Percentiles rank a stretch among this genome's conserved stretches.
phyloP scores from a whole-genome alignment of 305 asterid species.

The Fraxinus ornus region DNA sequence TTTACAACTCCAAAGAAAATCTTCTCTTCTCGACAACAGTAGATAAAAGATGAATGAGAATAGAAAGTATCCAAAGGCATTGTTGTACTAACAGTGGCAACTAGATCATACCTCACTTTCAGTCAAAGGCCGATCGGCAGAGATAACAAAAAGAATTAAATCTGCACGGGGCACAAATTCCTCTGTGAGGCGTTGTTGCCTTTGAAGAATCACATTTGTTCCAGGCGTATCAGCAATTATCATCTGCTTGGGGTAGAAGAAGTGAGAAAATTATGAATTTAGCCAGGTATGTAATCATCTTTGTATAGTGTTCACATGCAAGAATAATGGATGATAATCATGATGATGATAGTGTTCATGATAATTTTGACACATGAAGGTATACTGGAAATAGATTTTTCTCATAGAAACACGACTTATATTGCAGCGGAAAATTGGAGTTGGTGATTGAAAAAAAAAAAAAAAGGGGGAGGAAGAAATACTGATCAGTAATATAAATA shows the following conservation, averaged over 20 bases:
- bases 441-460: background rate
- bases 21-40: background rate
- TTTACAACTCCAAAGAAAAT: background rate
- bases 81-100: constrained; percentile 19
- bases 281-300: constrained; percentile 13
- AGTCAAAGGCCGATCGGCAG: constrained; percentile 95
- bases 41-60: constrained; percentile 4
- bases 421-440: background rate
- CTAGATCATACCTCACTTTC: constrained; percentile 88
- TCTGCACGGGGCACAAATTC: constrained; percentile 99
- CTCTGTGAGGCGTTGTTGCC: constrained; percentile 95
- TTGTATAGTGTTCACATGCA: background rate
- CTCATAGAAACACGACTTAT: background rate
- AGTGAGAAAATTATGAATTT: constrained; percentile 15
- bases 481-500: background rate
- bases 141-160: constrained; percentile 86
- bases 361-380: background rate
- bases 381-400: background rate
- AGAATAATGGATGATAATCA: background rate
- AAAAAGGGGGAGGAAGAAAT: background rate
- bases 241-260: constrained; percentile 63
- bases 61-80: background rate
- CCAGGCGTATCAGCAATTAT: constrained; percentile 97
- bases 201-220: constrained; percentile 97
- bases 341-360: background rate